Evolutionary conservation across 306 rosid species (phyloP).

Genomic region (Cucurbita pepo): DNA sequence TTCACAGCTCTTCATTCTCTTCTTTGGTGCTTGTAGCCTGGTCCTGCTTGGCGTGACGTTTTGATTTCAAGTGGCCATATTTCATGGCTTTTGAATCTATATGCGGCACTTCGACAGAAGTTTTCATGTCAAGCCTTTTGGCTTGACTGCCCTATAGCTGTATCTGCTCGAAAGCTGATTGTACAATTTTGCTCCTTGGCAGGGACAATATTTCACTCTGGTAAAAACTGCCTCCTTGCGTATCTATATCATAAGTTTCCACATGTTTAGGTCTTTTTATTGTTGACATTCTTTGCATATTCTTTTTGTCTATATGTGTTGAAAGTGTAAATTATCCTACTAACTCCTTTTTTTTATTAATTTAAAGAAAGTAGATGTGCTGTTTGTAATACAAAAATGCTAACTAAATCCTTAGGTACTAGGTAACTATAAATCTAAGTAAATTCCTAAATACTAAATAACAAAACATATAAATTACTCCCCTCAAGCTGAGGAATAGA

Average conservation of each 20-base stretch:
- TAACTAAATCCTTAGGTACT: too few relatives aligned
- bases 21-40: constrained; percentile 59
- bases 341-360: too few relatives aligned
- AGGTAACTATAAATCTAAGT: too few relatives aligned
- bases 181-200: constrained; percentile 79
- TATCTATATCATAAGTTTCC: background rate
- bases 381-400: too few relatives aligned
- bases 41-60: constrained; percentile 76
- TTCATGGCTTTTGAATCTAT: constrained; percentile 81
- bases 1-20: background rate
- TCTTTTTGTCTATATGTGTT: background rate
- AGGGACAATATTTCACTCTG: constrained; percentile 68
- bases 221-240: constrained; percentile 28
- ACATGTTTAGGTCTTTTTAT: background rate
- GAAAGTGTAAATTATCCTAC: too few relatives aligned
- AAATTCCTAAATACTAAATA: too few relatives aligned
- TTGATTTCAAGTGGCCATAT: constrained; percentile 60
- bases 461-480: too few relatives aligned
- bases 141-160: constrained; percentile 85
- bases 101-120: constrained; percentile 64
- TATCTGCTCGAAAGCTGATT: constrained; percentile 75
- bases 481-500: too few relatives aligned
- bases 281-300: background rate
- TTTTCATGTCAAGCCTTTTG: constrained; percentile 71
- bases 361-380: too few relatives aligned